Evolutionary conservation across 2,329 filamentous ascomycete species (phyloP).

Genomic region (Cladosporium sphaerospermum): DNA sequence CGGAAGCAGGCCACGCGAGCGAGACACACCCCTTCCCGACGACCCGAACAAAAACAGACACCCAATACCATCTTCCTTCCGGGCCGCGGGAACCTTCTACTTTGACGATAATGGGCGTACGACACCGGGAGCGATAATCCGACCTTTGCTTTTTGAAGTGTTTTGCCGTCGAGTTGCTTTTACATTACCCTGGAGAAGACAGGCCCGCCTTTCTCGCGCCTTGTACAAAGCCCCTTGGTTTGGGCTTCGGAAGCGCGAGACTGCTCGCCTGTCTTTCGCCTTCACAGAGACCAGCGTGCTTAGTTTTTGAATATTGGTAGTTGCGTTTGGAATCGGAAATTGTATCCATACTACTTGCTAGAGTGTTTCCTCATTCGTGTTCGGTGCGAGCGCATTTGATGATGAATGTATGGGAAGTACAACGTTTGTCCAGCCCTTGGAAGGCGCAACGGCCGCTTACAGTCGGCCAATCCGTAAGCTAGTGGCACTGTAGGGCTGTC

Average conservation of each 20-base stretch:
- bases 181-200: neutral
- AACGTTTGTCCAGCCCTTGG: no score
- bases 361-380: no score
- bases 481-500: no score
- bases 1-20: no score
- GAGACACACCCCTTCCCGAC: neutral
- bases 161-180: neutral
- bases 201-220: neutral
- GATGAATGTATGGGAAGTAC: no score
- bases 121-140: conserved; percentile 11
- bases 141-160: neutral
- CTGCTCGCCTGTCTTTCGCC: neutral
- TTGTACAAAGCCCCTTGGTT: neutral
- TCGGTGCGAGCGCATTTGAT: no score
- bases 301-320: conserved; percentile 5
- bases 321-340: conserved; percentile 1
- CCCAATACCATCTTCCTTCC: neutral
- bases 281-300: conserved; percentile 4
- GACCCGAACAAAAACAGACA: neutral
- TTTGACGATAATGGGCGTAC: conserved; percentile 12
- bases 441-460: no score
- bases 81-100: neutral
- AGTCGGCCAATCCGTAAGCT: no score
- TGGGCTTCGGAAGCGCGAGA: no score
- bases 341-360: conserved; percentile 1